These are phyloP conservation scores for Pneumocystis murina DNA, from an alignment of 1,139 yeast genomes.

Conservation along the genomic window DNA sequence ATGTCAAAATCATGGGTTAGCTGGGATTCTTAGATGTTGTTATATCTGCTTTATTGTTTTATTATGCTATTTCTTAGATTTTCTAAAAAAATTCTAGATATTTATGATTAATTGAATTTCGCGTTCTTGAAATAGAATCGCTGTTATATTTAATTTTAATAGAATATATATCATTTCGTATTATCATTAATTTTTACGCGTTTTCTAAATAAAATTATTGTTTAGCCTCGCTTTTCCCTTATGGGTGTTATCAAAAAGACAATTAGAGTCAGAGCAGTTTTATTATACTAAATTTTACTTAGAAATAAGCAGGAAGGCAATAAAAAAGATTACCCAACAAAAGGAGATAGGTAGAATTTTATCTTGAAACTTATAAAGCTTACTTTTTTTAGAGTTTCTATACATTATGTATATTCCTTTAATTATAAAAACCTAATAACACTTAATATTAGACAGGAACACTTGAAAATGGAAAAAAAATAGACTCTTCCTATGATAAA, in stretches of 20 bases:
- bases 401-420: constrained; percentile 51
- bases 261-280: not conserved
- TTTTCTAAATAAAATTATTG: not conserved
- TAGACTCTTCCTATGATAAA: constrained; percentile 87
- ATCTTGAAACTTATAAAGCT: not conserved
- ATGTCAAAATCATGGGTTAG: constrained; percentile 48
- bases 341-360: constrained; percentile 6
- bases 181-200: not conserved
- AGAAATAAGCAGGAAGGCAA: constrained; percentile 6
- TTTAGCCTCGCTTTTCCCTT: not conserved
- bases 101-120: too few relatives aligned
- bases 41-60: not conserved
- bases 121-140: not conserved
- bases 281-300: not conserved
- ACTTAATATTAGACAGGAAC: constrained; percentile 39
- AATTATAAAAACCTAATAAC: not conserved
- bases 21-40: constrained; percentile 30
- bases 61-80: not conserved
- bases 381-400: constrained; percentile 21
- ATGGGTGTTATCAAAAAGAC: constrained; percentile 10
- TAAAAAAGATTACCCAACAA: constrained; percentile 8
- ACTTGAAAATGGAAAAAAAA: constrained; percentile 82
- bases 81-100: not conserved
- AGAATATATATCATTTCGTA: not conserved
- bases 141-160: too few relatives aligned